Base-by-base conservation (phyloP, 768 basidiomycete species). In the Galerina sulciceps region DNA sequence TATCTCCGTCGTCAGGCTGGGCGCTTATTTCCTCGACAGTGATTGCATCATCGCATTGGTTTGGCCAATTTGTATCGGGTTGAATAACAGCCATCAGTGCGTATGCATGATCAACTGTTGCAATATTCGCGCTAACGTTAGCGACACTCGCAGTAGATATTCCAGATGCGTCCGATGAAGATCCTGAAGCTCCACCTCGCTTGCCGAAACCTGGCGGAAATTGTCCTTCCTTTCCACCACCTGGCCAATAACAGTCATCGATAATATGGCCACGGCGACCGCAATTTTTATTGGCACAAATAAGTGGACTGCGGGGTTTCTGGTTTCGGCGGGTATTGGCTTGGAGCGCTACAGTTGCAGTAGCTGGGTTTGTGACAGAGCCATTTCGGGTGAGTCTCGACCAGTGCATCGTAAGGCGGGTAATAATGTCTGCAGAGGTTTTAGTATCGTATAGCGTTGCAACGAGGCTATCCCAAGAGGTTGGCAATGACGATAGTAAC, bases 171-270 rank as follows among this genome's bases (percentile, higher is more conserved):
- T 58, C 14, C 38, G 40, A 22, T 20, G 57, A n/a, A 13, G 42
- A 14, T 11, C 41, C 45, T 13, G 43, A 41, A 2, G 41, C 26
- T 22, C 46, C 49, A 9, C 61, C 51, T n/a, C 58, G 22, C n/a
- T 56, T 44, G 11, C 66, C 50, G 23, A 68, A 70, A 15, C 61
- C 59, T 2, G 57, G 46, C 0, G 71, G 73, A 40, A 69, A 71
- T 49, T 77, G 75, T 8, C 76, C 75, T 40, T 74, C 74, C 42
- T 75, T 77, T 11, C 75, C 73, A 14, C 74, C 71, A 0, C 76
- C 75, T 13, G 60, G 60, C 61, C 64, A 69, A 64, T 71, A 78
- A 56, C 75, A 77, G 5, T 69, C 58, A 3, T 61, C 64, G 3
- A 64, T 64, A 6, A 57, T 43, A 37, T 76, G 74, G 0, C 73